Evolutionary conservation across 495 filamentous ascomycete genomes (phyloP).

Genomic region (Penicillium fimorum): DNA sequence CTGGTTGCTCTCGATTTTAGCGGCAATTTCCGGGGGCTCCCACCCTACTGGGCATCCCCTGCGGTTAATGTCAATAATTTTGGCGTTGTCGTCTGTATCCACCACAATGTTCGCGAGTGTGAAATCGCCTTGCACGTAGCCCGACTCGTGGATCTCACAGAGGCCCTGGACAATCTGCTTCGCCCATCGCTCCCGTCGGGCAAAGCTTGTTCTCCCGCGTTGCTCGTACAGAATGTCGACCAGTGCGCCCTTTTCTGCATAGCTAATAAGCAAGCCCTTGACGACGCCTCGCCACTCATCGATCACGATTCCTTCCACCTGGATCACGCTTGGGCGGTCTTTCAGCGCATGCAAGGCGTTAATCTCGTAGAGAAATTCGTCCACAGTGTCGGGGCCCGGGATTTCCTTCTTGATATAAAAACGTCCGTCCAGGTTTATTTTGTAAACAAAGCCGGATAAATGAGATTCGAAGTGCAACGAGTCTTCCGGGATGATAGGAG

Average conservation of each 20-base stretch:
- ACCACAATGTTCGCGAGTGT: conserved; percentile 97
- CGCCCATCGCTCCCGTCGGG: conserved; percentile 83
- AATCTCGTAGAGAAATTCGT: conserved; percentile 97
- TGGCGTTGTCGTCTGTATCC: conserved; percentile 77
- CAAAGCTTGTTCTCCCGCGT: conserved; percentile 64
- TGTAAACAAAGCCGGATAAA: conserved; percentile 96
- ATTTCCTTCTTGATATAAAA: conserved; percentile 97
- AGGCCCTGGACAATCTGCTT: conserved; percentile 88
- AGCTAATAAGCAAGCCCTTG: conserved; percentile 89
- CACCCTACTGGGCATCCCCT: conserved; percentile 94
- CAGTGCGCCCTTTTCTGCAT: conserved; percentile 81
- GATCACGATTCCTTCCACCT: conserved; percentile 84
- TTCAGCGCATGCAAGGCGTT: conserved; percentile 84
- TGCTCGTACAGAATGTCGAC: conserved; percentile 88
- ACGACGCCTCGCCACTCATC: conserved; percentile 72
- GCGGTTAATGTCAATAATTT: conserved; percentile 98
- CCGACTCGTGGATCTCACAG: conserved; percentile 90
- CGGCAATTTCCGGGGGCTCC: conserved; percentile 91
- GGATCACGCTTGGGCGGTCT: conserved; percentile 73
- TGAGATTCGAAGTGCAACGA: conserved; percentile 84
- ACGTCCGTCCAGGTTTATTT: conserved; percentile 66
- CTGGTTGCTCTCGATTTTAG: conserved; percentile 86
- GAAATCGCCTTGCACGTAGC: conserved; percentile 97
- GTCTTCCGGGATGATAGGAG: conserved; percentile 63
- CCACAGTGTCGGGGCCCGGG: conserved; percentile 90